Evolutionary conservation across 2,329 filamentous ascomycete genomes (phyloP).

Genomic region (Epichloe bromicola): DNA sequence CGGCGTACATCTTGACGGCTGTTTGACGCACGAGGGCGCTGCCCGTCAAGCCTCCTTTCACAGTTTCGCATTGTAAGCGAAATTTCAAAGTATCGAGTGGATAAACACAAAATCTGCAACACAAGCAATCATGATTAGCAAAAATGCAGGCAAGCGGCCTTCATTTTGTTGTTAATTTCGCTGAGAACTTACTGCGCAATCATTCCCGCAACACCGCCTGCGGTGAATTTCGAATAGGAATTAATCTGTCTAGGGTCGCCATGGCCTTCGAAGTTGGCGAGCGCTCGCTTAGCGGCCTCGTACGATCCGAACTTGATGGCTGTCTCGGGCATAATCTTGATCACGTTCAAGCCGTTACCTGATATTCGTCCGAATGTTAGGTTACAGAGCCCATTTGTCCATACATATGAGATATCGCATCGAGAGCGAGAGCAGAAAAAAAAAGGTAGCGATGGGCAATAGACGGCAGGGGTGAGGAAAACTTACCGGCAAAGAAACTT

Average conservation of each 20-base stretch:
- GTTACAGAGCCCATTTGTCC: not conserved
- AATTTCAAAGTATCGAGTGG: constrained; percentile 77
- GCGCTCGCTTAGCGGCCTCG: constrained; percentile 80
- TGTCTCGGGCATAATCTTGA: constrained; percentile 98
- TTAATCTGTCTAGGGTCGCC: constrained; percentile 67
- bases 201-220: constrained; percentile 86
- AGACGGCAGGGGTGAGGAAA: not conserved
- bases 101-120: constrained; percentile 73
- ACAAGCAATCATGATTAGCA: not conserved
- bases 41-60: constrained; percentile 71
- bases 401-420: not conserved
- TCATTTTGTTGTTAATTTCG: not conserved
- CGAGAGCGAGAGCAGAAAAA: not conserved
- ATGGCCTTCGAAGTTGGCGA: constrained; percentile 81
- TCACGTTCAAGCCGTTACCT: constrained; percentile 92
- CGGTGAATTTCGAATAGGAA: constrained; percentile 76
- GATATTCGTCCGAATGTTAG: not conserved
- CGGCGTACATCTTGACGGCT: constrained; percentile 71
- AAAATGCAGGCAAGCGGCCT: not conserved
- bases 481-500: constrained; percentile 82
- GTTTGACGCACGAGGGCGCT: constrained; percentile 74
- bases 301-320: constrained; percentile 98
- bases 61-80: constrained; percentile 84
- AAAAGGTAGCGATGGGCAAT: not conserved
- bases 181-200: constrained; percentile 60